These are phyloP conservation scores for Raddia distichophylla DNA, from an alignment of 176 grass and related monocot genomes.

Conservation along the genomic window DNA sequence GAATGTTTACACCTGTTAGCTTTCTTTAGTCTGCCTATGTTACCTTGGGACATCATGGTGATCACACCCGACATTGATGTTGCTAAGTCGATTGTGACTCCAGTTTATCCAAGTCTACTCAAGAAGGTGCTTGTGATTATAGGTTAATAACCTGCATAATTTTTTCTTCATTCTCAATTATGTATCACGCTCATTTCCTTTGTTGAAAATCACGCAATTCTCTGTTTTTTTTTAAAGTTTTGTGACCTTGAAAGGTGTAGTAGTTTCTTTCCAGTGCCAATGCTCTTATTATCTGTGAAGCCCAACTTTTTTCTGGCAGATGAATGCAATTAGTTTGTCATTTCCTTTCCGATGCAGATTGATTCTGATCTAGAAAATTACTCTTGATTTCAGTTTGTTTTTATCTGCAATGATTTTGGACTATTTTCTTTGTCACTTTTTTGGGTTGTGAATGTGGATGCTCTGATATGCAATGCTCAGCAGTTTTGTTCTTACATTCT, in stretches of 20 bases:
- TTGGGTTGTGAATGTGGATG: background rate
- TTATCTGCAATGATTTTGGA: slow-evolving; percentile 6
- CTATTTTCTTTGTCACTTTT: background rate
- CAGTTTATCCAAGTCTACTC: slow-evolving; percentile 97
- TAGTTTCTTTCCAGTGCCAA: background rate
- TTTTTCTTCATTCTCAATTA: background rate
- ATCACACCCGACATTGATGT: background rate
- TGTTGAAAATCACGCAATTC: background rate
- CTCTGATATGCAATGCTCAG: background rate
- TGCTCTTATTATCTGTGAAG: slow-evolving; percentile 20
- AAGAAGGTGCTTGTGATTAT: slow-evolving; percentile 95
- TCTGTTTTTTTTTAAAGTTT: background rate
- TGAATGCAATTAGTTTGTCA: slow-evolving; percentile 8
- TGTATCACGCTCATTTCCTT: background rate
- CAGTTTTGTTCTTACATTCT: slow-evolving; percentile 10
- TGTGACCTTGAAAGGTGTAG: background rate
- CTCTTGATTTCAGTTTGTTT: background rate
- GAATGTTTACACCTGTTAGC: background rate
- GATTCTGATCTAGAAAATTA: slow-evolving; percentile 23
- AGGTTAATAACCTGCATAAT: slow-evolving; percentile 60
- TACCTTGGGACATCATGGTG: too few species aligned
- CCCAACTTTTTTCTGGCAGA: slow-evolving; percentile 13
- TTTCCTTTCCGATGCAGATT: background rate
- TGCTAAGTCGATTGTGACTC: slow-evolving; percentile 99
- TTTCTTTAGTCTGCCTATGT: background rate